A percentile compares a stretch with the other conserved stretches of the same genome.
phyloP scores from a whole-genome alignment of 1,139 yeast species.

The Blastobotrys arbuscula region DNA sequence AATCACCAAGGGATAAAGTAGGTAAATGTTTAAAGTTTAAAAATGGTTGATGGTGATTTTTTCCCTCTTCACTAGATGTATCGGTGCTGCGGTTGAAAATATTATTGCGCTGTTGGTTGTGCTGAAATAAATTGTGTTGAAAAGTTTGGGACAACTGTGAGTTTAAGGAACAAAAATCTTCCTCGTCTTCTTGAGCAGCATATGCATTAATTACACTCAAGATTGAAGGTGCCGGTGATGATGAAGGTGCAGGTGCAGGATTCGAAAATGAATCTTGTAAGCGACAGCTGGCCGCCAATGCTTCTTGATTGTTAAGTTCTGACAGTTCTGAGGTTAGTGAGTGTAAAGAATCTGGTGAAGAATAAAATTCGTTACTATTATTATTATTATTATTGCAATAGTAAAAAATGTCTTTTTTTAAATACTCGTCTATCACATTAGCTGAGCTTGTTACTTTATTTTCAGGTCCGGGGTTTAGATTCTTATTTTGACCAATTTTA shows the following conservation, averaged over 20 bases:
- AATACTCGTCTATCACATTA: too few species aligned
- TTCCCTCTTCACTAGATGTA: background rate
- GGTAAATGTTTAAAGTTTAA: background rate
- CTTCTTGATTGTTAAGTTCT: background rate
- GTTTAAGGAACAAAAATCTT: background rate
- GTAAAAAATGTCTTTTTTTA: too few species aligned
- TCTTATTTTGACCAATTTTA: too few species aligned
- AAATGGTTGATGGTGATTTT: background rate
- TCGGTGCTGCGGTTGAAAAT: background rate
- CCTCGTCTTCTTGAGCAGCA: background rate
- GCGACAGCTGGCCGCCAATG: background rate
- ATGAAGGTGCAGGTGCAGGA: background rate
- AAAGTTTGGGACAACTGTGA: constrained; percentile 1
- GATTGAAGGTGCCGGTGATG: constrained; percentile 6
- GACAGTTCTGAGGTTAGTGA: background rate
- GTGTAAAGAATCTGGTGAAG: too few species aligned
- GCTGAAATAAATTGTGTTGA: background rate
- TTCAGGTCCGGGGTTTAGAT: too few species aligned
- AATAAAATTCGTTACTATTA: too few species aligned
- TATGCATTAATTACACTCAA: constrained; percentile 12
- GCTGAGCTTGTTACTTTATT: too few species aligned
- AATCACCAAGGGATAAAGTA: background rate
- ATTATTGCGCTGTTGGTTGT: background rate
- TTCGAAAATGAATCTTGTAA: background rate
- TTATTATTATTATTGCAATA: too few species aligned